Evolutionary conservation across 225 moss, liverwort and hornwort species (phyloP), one percentile per base, ranked within the genome.

Genomic region (Pseudoscleropodium purum): DNA sequence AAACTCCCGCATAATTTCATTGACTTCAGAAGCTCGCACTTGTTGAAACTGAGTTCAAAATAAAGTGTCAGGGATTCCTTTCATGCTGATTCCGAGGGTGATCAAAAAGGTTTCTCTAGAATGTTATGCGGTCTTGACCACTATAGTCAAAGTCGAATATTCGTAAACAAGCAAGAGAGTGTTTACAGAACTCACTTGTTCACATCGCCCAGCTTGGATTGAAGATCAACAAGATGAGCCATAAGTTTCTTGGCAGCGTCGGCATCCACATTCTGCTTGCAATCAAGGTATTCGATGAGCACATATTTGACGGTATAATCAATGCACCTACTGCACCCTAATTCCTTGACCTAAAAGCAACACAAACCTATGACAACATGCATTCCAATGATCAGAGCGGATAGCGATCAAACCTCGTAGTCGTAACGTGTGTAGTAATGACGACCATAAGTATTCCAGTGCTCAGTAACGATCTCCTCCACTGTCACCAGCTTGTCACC

Each of bases 361-460:
- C 8, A 33, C 17, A 66, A 79, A 79, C 6, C 54, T 30, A 39
- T 52, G 51, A 39, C 34, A 24, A 43, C 34, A 79, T 34, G 56
- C 67, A 66, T 41, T 62, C 41, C 11, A 75, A 75, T 26, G 12
- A 75, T 36, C 17, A 65, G 37, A 79, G 54, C 11, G 33, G 54
- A 56, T 16, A 47, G 12, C 14, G 9, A 87, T 2, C 87, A n/a
- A 79, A 87, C 97, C 95, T 99, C 98, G n/a, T 97, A 99, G 88
- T 99, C 98, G 74, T 99, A 99, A 80, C 98, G 97, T 18, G 98
- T 99, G 91, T 99, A 99, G 57, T 93, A 99, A 89, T 99, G 98
- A 61, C 98, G 98, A 41, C 98, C 98, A 65, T 96, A 99, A 15
- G 85, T 94, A 57, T 94, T 93, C 98, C 98, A 99, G 81, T 99